These are phyloP conservation scores for Inonotus obliquus DNA, from an alignment of 1,284 basidiomycete species.

Conservation along the genomic window DNA sequence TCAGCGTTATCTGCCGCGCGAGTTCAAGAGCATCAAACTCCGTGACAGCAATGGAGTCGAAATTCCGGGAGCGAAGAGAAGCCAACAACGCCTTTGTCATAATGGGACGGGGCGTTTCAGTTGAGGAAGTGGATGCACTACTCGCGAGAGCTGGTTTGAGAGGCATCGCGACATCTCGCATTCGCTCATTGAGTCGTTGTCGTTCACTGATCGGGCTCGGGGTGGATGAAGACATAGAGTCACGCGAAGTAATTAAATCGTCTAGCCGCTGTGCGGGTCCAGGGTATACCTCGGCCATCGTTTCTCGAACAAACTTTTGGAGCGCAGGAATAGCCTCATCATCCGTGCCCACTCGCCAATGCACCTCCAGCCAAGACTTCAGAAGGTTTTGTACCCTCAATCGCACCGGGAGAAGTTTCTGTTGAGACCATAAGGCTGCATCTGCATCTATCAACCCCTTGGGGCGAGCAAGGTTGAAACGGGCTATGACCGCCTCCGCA, in stretches of 20 bases:
- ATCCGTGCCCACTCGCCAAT: slow-evolving; percentile 78
- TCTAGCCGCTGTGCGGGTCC: slow-evolving; percentile 68
- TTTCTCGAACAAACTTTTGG: slow-evolving; percentile 59
- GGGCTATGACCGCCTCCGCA: slow-evolving; percentile 68
- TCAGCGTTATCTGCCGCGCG: slow-evolving; percentile 91
- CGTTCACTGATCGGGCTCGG: slow-evolving; percentile 43
- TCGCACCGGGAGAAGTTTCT: slow-evolving; percentile 84
- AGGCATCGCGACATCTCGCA: slow-evolving; percentile 63
- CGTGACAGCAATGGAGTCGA: slow-evolving; percentile 61
- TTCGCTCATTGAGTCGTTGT: slow-evolving; percentile 43
- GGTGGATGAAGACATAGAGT: slow-evolving; percentile 33
- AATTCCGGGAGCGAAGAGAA: slow-evolving; percentile 55
- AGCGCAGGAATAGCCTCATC: slow-evolving; percentile 56
- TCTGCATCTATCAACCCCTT: slow-evolving; percentile 57
- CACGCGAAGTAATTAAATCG: slow-evolving; percentile 58
- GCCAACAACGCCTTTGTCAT: slow-evolving; percentile 81
- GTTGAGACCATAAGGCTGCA: slow-evolving; percentile 72
- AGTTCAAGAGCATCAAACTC: slow-evolving; percentile 93
- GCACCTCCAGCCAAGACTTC: slow-evolving; percentile 88
- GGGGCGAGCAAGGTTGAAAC: slow-evolving; percentile 77
- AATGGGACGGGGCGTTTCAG: slow-evolving; percentile 73
- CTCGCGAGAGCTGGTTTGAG: slow-evolving; percentile 54
- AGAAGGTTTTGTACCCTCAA: slow-evolving; percentile 88
- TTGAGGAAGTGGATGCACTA: slow-evolving; percentile 33
- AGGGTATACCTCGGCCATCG: slow-evolving; percentile 59